phyloP scores from a whole-genome alignment of 2,329 filamentous ascomycete genomes.

The Curvularia spicifera region DNA sequence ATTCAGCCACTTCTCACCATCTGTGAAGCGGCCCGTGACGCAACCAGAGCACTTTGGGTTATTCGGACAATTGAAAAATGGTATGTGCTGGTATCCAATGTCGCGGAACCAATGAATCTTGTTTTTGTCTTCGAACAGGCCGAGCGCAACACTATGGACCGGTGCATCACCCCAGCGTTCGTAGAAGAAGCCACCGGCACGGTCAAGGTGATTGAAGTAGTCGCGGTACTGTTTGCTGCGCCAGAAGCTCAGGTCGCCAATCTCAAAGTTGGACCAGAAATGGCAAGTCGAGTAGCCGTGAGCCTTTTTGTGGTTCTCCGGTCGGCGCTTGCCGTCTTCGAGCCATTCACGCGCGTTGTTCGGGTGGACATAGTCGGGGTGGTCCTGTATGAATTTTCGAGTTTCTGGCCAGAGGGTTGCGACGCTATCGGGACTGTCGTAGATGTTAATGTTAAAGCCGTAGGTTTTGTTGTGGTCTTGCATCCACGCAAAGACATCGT shows the following conservation, averaged over 20 bases:
- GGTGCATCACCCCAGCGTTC: conserved; percentile 98
- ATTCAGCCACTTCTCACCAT: conserved; percentile 83
- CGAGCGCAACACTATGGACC: conserved; percentile 91
- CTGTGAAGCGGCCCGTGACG: conserved; percentile 83
- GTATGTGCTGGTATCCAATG: conserved; percentile 97
- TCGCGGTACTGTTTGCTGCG: conserved; percentile 87
- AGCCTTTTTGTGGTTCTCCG: conserved; percentile 78
- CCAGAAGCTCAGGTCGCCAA: conserved; percentile 93
- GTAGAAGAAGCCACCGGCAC: conserved; percentile 96
- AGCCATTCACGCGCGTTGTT: conserved; percentile 91
- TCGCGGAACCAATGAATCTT: conserved; percentile 99
- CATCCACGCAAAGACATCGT: conserved; percentile 98
- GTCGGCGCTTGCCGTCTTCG: conserved; percentile 76
- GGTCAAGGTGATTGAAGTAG: conserved; percentile 94
- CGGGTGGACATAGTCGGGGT: conserved; percentile 78
- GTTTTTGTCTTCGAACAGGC: conserved; percentile 86
- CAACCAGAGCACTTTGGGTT: conserved; percentile 92
- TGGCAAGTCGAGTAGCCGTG: conserved; percentile 98
- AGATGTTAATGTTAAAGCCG: conserved; percentile 97
- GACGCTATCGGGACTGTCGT: conserved; percentile 87
- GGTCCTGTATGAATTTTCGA: conserved; percentile 82
- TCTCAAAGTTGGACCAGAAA: conserved; percentile 99
- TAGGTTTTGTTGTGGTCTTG: conserved; percentile 98
- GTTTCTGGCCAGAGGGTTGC: conserved; percentile 95
- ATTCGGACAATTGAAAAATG: conserved; percentile 98